Conservation (phyloP, 768 basidiomycete species). For the Leucocoprinus sp. region DNA sequence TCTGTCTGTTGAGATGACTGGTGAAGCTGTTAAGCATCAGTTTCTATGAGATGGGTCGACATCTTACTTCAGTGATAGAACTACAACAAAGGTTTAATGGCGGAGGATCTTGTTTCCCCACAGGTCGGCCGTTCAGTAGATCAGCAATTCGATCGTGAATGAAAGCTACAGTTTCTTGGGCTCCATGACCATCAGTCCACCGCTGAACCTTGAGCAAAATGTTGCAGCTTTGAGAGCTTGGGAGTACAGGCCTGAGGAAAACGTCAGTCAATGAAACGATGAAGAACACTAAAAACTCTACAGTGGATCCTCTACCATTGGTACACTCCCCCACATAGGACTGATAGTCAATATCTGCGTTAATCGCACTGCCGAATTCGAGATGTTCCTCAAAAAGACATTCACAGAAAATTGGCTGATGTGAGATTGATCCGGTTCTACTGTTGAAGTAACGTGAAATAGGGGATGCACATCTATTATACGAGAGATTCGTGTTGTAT, state of each 20-base stretch:
- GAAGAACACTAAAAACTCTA: conserved; percentile 26
- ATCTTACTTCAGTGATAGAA: conserved; percentile 10
- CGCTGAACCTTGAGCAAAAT: conserved; percentile 11
- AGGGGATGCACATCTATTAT: conserved; percentile 53
- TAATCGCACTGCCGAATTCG: conserved; percentile 35
- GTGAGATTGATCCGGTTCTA: conserved; percentile 40
- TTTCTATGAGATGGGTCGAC: not conserved
- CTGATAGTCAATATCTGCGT: conserved; percentile 59
- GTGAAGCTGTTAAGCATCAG: not conserved
- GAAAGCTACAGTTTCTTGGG: conserved; percentile 11
- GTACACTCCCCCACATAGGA: conserved; percentile 54
- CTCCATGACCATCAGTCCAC: conserved; percentile 14
- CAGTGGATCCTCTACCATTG: conserved; percentile 30
- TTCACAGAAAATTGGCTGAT: conserved; percentile 46
- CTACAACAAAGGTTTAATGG: conserved; percentile 13
- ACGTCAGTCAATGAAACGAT: conserved; percentile 6
- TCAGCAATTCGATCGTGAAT: conserved; percentile 8
- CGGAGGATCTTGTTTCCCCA: conserved; percentile 9
- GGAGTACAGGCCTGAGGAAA: conserved; percentile 8
- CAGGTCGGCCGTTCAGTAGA: conserved; percentile 9
- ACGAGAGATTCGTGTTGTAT: conserved; percentile 45
- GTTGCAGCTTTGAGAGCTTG: conserved; percentile 10
- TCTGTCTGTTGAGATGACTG: not conserved
- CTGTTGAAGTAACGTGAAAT: conserved; percentile 42
- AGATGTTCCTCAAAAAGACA: conserved; percentile 49